Evolutionary conservation across 2,329 filamentous ascomycete genomes (phyloP).

Genomic region (Arthroderma uncinatum): DNA sequence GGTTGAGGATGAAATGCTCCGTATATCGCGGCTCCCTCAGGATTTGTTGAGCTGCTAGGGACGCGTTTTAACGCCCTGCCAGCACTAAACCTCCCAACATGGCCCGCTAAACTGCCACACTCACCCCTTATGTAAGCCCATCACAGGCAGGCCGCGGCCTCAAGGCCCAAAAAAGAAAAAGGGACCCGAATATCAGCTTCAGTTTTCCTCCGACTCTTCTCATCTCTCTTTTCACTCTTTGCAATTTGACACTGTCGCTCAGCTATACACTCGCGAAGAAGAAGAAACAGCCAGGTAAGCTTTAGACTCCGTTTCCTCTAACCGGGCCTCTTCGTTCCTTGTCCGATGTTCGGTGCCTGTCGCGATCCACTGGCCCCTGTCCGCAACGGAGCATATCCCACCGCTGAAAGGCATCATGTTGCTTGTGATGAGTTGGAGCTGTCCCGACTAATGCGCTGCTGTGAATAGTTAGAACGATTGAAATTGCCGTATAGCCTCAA

Average conservation of each 20-base stretch:
- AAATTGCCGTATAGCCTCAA: no score
- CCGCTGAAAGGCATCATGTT: not conserved
- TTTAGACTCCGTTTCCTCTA: not conserved
- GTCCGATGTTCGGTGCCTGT: not conserved
- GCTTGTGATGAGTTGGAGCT: not conserved
- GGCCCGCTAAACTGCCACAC: not conserved
- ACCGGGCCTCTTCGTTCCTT: not conserved
- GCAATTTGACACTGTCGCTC: not conserved
- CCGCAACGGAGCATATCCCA: not conserved
- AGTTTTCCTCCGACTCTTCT: not conserved
- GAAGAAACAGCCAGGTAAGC: not conserved
- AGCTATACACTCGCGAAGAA: not conserved
- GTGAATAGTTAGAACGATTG: not conserved
- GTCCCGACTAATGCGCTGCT: not conserved
- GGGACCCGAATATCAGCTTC: not conserved
- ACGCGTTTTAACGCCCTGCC: no score
- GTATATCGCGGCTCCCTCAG: not conserved
- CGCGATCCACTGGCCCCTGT: constrained; percentile 2
- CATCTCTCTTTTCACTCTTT: not conserved
- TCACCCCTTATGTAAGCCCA: not conserved
- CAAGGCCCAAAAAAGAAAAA: not conserved
- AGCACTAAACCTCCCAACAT: not conserved
- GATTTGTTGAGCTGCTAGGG: not conserved
- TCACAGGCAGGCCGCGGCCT: not conserved
- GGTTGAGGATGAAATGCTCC: constrained; percentile 2